These are phyloP conservation scores for Hemisphaericaspora nanyangensis DNA, from an alignment of 805 yeast species.

Conservation along the genomic window DNA sequence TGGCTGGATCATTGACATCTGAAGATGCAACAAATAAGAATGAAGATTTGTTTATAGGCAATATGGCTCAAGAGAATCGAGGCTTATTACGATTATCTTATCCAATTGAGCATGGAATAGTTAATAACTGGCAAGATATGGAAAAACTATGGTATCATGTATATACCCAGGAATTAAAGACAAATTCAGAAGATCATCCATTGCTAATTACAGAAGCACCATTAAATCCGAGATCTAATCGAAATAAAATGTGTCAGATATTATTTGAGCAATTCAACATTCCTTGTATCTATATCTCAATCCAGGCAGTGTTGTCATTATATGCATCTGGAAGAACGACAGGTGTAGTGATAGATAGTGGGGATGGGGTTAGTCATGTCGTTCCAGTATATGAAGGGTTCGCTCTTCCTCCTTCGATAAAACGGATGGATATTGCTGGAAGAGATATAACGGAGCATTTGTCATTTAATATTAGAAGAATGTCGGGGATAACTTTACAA, in stretches of 20 bases:
- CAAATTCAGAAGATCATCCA: slow-evolving; percentile 78
- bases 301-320: slow-evolving; percentile 77
- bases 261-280: slow-evolving; percentile 69
- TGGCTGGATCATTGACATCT: slow-evolving; percentile 49
- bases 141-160: slow-evolving; percentile 75
- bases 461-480: slow-evolving; percentile 61
- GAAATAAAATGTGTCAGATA: slow-evolving; percentile 60
- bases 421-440: slow-evolving; percentile 80
- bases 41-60: slow-evolving; percentile 71
- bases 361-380: slow-evolving; percentile 86
- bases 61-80: slow-evolving; percentile 66
- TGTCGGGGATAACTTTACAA: slow-evolving; percentile 56
- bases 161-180: slow-evolving; percentile 52
- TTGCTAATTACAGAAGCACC: slow-evolving; percentile 87
- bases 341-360: slow-evolving; percentile 85
- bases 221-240: slow-evolving; percentile 60
- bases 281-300: slow-evolving; percentile 69
- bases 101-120: slow-evolving; percentile 79
- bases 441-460: slow-evolving; percentile 77
- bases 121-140: slow-evolving; percentile 82
- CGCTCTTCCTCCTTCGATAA: slow-evolving; percentile 65
- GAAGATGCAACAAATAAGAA: slow-evolving; percentile 20
- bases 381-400: slow-evolving; percentile 93
- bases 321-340: slow-evolving; percentile 91
- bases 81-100: slow-evolving; percentile 70